Conservation (phyloP, 2,329 filamentous ascomycete genomes). For the Verruconis gallopava region DNA sequence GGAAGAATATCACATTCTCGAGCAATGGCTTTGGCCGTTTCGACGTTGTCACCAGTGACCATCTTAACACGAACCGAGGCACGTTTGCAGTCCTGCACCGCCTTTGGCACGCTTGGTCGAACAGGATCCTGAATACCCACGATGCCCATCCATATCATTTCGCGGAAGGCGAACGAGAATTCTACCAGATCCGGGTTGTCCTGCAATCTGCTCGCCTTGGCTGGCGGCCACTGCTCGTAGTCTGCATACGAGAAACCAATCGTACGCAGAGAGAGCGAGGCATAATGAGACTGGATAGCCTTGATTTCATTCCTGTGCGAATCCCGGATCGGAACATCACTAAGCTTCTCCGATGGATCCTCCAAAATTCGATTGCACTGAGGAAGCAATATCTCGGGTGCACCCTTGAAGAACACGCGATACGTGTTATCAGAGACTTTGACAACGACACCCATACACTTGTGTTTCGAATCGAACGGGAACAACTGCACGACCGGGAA, state of each 20-base stretch:
- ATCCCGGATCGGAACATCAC: constrained; percentile 38
- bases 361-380: constrained; percentile 40
- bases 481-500: constrained; percentile 43
- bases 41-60: constrained; percentile 73
- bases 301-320: constrained; percentile 48
- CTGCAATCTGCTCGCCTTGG: constrained; percentile 42
- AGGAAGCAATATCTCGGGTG: constrained; percentile 36
- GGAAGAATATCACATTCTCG: constrained; percentile 65
- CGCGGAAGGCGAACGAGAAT: constrained; percentile 54
- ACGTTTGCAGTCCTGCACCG: constrained; percentile 58
- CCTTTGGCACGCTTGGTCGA: constrained; percentile 59
- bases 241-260: constrained; percentile 77
- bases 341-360: constrained; percentile 46
- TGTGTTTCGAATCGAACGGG: constrained; percentile 51
- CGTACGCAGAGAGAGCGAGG: constrained; percentile 66
- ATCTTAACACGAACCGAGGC: constrained; percentile 72
- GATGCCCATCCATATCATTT: constrained; percentile 61
- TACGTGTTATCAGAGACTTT: constrained; percentile 42
- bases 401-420: constrained; percentile 42
- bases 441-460: constrained; percentile 56
- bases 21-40: constrained; percentile 68
- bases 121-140: constrained; percentile 75
- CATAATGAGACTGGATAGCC: constrained; percentile 62
- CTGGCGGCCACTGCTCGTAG: constrained; percentile 71
- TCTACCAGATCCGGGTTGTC: constrained; percentile 50